Evolutionary conservation across 805 yeast species (phyloP).

Genomic region (Cyberlindnera saturnus): DNA sequence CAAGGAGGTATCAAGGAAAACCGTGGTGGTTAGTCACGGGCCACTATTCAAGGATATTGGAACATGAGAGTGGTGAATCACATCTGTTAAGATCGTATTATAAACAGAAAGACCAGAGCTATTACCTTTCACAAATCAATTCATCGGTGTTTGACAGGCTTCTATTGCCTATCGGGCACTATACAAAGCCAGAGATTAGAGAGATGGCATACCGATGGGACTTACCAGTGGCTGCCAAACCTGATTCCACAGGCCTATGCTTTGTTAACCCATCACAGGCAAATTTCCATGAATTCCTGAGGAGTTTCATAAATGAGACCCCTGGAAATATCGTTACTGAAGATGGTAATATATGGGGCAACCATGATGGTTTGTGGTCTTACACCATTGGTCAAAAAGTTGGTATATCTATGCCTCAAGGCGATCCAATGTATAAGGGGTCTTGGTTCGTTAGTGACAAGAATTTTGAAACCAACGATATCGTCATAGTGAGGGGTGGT

Average conservation of each 20-base stretch:
- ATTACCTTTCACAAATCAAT: slow-evolving; percentile 68
- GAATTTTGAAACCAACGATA: slow-evolving; percentile 53
- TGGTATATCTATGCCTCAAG: slow-evolving; percentile 84
- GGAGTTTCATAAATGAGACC: slow-evolving; percentile 62
- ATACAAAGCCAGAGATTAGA: slow-evolving; percentile 69
- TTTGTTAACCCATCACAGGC: slow-evolving; percentile 64
- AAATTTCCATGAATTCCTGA: slow-evolving; percentile 70
- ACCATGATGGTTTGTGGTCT: slow-evolving; percentile 85
- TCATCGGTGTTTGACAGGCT: slow-evolving; percentile 40
- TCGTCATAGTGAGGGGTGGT: slow-evolving; percentile 72
- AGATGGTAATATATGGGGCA: slow-evolving; percentile 72
- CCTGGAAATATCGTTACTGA: slow-evolving; percentile 80
- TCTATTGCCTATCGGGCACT: slow-evolving; percentile 78
- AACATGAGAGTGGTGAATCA: slow-evolving; percentile 24
- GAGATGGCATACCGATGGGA: slow-evolving; percentile 48
- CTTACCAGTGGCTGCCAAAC: slow-evolving; percentile 66
- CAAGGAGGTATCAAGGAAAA: slow-evolving; percentile 28
- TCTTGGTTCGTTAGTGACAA: slow-evolving; percentile 85
- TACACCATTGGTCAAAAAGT: slow-evolving; percentile 91
- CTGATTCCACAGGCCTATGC: slow-evolving; percentile 93
- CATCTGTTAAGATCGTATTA: slow-evolving; percentile 56
- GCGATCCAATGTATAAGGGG: slow-evolving; percentile 67
- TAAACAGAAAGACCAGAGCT: slow-evolving; percentile 78
- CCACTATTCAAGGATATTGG: slow-evolving; percentile 59
- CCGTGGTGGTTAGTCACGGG: slow-evolving; percentile 90